Evolutionary conservation across 2,329 filamentous ascomycete genomes (phyloP), one percentile per base, ranked within the genome.

Genomic region (Fonsecaea multimorphosa): DNA sequence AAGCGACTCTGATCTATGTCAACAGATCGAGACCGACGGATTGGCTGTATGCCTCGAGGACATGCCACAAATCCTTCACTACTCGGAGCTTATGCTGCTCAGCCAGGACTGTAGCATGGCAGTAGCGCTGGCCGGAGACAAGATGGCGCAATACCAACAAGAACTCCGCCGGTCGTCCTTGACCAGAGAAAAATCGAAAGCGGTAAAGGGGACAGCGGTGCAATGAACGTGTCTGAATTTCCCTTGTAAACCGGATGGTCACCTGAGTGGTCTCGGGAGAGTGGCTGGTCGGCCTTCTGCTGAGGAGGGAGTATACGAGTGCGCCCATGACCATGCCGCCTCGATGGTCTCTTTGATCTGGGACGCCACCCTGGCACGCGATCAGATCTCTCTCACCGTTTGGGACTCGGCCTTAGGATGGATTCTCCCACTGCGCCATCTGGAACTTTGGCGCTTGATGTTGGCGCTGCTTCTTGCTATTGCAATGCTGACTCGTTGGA

Each of bases 151-250:
- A 58, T 44, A 5, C 32, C 56, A 44, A 58, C 16, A 14, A 44
- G 14, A 12, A 22, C 8, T 19, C 31, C 3, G 7, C n/a, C 36
- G 16, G 40, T 44, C 36, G 27, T 44, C 38, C 36, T 46, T 29
- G 9, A 58, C 29, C 29, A 58, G 36, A 34, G 38, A 19, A 44
- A 46, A 11, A 2, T 58, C 38, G 14, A 46, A 32, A 8, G 38
- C 56, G 22, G 34, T 31, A 12, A 46, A 31, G 2, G 56, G 56
- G 16, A 58, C 16, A 3, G 56, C 22, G 16, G 56, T 46, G 32
- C 19, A 46, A 12, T 29, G 16, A 58, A 58, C 9, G 56, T 24
- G 16, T 58, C 56, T 29, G 56, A 58, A 38, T 58, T 58, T 7
- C 56, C 56, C 38, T 58, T 58, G 22, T 49, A 24, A 19, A 58